Evolutionary conservation across 1,284 basidiomycete genomes (phyloP), one percentile per base, ranked within the genome.

Genomic region (Puccinia polysora): DNA sequence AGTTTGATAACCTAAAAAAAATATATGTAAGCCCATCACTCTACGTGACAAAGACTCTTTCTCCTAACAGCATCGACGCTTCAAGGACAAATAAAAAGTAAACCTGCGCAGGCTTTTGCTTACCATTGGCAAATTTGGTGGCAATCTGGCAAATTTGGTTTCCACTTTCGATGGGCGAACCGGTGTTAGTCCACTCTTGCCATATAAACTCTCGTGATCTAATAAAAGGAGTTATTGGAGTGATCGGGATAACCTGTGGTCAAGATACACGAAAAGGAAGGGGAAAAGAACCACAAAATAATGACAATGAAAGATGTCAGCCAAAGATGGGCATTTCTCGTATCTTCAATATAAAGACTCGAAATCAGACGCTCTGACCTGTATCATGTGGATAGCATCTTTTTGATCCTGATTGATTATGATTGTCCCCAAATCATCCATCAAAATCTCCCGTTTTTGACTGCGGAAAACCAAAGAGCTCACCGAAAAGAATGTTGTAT

Each of bases 321-420:
- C 40, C 10, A n/a, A 10, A 14, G 8, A 59, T n/a, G 12, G 49
- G 30, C 30, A 20, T 52, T 12, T 52, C 28, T 50, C 20, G 7
- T 12, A 34, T 34, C 32, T 3, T 56, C 15, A 36, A n/a, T 36
- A 34, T 30, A 56, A 56, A 56, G 3, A 34, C 6, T 7, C 4
- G 28, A 18, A 15, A 15, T 20, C 20, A n/a, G 32, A 28, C 18
- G 5, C 14, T 28, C 69, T 73, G 28, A 58, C 70, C 28, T 73
- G 70, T n/a, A 73, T 73, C 70, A 73, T 73, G 32, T 73, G 70
- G 23, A 73, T 65, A n/a, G 70, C 70, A 73, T 73, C 70, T 58
- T 56, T 73, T 50, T 53, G 40, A 47, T 65, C 49, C 70, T 73
- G n/a, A n/a, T n/a, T n/a, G n/a, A n/a, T n/a, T n/a, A n/a, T n/a